Percentiles rank a stretch among this genome's conserved stretches.
These are phyloP conservation scores for Schizothecium vesticola DNA, from an alignment of 495 filamentous ascomycete species.

Conservation along the genomic window DNA sequence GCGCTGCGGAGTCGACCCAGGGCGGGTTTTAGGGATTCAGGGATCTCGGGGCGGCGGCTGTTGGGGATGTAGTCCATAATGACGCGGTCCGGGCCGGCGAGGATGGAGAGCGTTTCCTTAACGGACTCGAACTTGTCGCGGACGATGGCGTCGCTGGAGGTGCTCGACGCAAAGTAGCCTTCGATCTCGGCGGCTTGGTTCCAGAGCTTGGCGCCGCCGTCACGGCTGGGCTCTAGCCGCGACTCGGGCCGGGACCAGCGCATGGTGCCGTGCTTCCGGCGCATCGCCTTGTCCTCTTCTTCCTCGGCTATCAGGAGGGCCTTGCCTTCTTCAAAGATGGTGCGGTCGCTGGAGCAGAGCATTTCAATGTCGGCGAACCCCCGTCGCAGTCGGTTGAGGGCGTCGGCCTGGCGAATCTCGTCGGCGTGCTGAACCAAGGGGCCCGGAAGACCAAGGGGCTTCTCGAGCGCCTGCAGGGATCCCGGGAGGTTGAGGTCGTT, in stretches of 20 bases:
- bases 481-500: constrained; percentile 79
- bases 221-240: constrained; percentile 38
- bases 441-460: constrained; percentile 86
- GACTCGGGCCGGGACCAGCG: constrained; percentile 73
- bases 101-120: constrained; percentile 64
- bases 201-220: constrained; percentile 70
- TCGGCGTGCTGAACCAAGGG: constrained; percentile 84
- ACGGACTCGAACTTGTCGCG: constrained; percentile 71
- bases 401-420: constrained; percentile 90
- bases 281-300: constrained; percentile 70
- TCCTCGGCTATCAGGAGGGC: constrained; percentile 72
- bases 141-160: constrained; percentile 75
- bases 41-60: constrained; percentile 68
- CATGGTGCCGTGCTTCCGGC: constrained; percentile 79
- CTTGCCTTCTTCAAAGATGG: constrained; percentile 75
- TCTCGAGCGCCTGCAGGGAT: constrained; percentile 90
- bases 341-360: constrained; percentile 67
- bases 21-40: constrained; percentile 72
- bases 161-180: constrained; percentile 81
- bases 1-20: constrained; percentile 65
- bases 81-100: constrained; percentile 71
- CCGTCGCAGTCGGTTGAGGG: constrained; percentile 63
- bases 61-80: constrained; percentile 86
- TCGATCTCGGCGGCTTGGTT: constrained; percentile 70
- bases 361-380: constrained; percentile 83